Evolutionary conservation across 1,284 basidiomycete species (phyloP).

Genomic region (Xerocomus amazonicus): DNA sequence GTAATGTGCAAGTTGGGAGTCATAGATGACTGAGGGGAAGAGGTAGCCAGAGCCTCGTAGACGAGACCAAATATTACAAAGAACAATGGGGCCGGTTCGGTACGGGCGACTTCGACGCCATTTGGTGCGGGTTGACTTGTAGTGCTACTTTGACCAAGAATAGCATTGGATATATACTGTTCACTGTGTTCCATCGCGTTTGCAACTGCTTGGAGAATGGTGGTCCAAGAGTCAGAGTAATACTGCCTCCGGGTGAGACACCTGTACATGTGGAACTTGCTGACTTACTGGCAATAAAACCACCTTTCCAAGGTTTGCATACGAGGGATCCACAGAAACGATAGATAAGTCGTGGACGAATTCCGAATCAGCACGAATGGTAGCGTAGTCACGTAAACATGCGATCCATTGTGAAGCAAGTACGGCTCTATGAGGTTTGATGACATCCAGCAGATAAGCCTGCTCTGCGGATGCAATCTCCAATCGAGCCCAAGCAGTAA

Average conservation of each 20-base stretch:
- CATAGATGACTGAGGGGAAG: conserved; percentile 55
- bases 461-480: conserved; percentile 78
- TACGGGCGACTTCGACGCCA: conserved; percentile 33
- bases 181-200: conserved; percentile 75
- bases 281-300: conserved; percentile 81
- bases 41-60: conserved; percentile 81
- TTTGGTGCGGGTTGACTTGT: conserved; percentile 24
- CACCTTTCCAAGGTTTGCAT: conserved; percentile 85
- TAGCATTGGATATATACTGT: conserved; percentile 68
- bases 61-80: conserved; percentile 90
- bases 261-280: background rate
- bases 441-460: conserved; percentile 75
- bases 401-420: conserved; percentile 88
- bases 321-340: conserved; percentile 73
- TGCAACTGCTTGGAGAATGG: conserved; percentile 85
- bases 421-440: conserved; percentile 75
- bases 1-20: conserved; percentile 40
- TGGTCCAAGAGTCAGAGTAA: conserved; percentile 80
- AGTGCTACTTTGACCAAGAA: conserved; percentile 62
- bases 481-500: conserved; percentile 95
- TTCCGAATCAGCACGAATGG: conserved; percentile 86
- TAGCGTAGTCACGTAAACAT: conserved; percentile 87
- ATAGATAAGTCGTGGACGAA: conserved; percentile 68
- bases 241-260: conserved; percentile 55
- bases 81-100: conserved; percentile 82